Evolutionary conservation across 306 rosid genomes (phyloP), one percentile per base, ranked within the genome.

Genomic region (Medicago ruthenica): DNA sequence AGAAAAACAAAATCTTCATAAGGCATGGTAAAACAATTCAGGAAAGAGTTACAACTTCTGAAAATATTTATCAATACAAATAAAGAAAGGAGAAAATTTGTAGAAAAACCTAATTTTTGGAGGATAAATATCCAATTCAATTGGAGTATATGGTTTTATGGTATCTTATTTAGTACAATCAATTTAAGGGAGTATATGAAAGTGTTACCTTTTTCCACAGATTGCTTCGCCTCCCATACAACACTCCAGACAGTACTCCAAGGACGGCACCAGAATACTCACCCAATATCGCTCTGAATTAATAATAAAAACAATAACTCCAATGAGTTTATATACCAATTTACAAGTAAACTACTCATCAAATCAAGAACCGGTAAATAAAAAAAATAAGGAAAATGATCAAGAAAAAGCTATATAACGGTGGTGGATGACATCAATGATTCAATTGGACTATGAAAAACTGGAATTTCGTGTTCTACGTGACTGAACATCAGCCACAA

Each of bases 191-290:
- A 68, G 50, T 40, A 75, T 71, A 67, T 62, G 62, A 74, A 66
- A 45, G 71, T 39, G 8, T 73, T 76, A 96, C 99, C 99, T 96
- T 96, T 84, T 88, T 96, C 99, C 97, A 92, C 58, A 89, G 41
- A 66, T 90, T 82, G 66, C 92, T 83, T 82, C 85, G 89, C 75
- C 92, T 85, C 42, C 99, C 98, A 79, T 92, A 92, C 69, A 96
- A 80, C 41, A 96, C 91, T 65, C 91, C 96, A 68, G 99, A 96
- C 41, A 92, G 86, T 63, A 92, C 98, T 76, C 99, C 98, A 77
- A 96, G 99, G 76, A 90, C 89, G 77, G 99, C 97, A 75, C 98
- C 98, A 76, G 99, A 92, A 85, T 96, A 96, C 88, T 96, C 99
- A 2, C 87, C 96, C 88, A 96, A 81, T 84, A 96, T 88, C 83